A percentile compares a stretch with the other conserved stretches of the same genome.
Evolutionary conservation across 192 early-diverging fungal genomes (phyloP).

Genomic region (Diversispora eburnea): DNA sequence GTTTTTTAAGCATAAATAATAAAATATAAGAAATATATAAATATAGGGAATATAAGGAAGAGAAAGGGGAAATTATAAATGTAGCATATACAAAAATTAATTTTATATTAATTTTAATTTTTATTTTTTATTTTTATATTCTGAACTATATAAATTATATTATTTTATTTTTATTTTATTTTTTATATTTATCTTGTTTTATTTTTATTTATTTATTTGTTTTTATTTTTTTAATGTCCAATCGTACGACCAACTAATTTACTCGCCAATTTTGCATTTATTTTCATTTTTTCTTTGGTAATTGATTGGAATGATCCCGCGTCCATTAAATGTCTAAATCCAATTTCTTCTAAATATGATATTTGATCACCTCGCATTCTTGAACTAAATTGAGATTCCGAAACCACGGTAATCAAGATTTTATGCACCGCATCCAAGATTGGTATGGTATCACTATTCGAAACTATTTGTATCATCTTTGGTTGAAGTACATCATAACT

Average conservation of each 20-base stretch:
- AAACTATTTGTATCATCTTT: conserved; percentile 68
- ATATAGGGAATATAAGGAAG: too few species aligned
- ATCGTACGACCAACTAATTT: conserved; percentile 52
- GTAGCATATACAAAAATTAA: too few species aligned
- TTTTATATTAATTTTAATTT: too few species aligned
- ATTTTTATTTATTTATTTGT: too few species aligned
- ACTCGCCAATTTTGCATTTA: conserved; percentile 47
- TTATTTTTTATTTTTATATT: too few species aligned
- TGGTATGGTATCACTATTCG: conserved; percentile 56
- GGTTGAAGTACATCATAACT: conserved; percentile 59
- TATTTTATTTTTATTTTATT: too few species aligned
- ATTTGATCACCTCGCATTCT: conserved; percentile 34
- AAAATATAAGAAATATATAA: too few species aligned
- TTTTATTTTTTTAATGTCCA: background rate
- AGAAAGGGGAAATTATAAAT: too few species aligned
- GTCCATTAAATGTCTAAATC: conserved; percentile 49
- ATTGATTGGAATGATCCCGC: conserved; percentile 43
- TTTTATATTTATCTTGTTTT: too few species aligned
- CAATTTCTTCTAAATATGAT: conserved; percentile 46
- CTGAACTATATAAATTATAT: too few species aligned
- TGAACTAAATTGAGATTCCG: background rate
- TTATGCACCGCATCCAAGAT: conserved; percentile 67
- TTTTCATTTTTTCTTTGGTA: conserved; percentile 33
- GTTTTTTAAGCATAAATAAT: too few species aligned
- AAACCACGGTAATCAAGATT: conserved; percentile 63